These are phyloP conservation scores for Fusarium napiforme DNA, from an alignment of 2,329 filamentous ascomycete species.

Conservation along the genomic window DNA sequence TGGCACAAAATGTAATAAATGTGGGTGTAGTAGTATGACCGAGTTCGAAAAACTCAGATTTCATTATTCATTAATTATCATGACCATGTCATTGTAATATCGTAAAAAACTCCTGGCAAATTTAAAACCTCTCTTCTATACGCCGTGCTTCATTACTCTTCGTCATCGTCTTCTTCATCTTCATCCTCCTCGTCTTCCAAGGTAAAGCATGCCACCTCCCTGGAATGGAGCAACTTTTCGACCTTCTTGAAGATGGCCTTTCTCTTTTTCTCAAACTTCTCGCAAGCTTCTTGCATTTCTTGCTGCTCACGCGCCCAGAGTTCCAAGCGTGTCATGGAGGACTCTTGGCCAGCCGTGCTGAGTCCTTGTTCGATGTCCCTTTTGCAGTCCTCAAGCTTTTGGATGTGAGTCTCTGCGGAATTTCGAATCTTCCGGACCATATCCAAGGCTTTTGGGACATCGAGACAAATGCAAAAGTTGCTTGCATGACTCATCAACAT, in stretches of 20 bases:
- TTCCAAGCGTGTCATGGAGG: not conserved
- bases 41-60: not conserved
- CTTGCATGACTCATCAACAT: not conserved
- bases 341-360: not conserved
- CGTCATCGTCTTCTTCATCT: not conserved
- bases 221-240: not conserved
- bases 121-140: too few relatives aligned
- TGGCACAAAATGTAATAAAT: not conserved
- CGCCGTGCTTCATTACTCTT: not conserved
- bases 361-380: not conserved
- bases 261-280: not conserved
- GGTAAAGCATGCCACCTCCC: not conserved
- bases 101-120: not conserved
- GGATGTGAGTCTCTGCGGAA: not conserved
- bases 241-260: not conserved
- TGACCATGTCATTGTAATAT: not conserved
- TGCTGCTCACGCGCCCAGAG: not conserved
- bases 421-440: not conserved
- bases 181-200: not conserved
- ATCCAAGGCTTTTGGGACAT: not conserved
- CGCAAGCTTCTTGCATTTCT: not conserved
- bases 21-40: not conserved
- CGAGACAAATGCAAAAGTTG: not conserved
- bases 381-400: not conserved
- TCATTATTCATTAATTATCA: not conserved